These are phyloP conservation scores for Coleophoma eucalyptorum DNA, from an alignment of 2,329 filamentous ascomycete species.

Conservation along the genomic window DNA sequence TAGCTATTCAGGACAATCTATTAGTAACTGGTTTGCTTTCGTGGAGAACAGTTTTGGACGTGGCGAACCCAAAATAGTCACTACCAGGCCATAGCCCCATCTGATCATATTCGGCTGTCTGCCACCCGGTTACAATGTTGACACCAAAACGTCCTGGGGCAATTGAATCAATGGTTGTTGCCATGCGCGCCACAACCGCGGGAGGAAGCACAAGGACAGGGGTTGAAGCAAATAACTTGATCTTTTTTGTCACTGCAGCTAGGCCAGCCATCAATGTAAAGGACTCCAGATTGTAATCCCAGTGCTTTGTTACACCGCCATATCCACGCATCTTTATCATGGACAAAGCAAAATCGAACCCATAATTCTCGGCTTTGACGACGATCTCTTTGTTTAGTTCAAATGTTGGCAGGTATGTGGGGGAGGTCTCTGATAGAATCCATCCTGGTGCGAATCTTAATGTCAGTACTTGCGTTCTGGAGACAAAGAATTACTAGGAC, in stretches of 20 bases:
- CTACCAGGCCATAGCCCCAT: constrained; percentile 25
- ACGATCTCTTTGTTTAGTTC: constrained; percentile 22
- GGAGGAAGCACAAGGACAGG: constrained; percentile 23
- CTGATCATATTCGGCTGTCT: constrained; percentile 24
- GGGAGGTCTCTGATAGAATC: constrained; percentile 23
- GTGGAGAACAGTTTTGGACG: too few species aligned
- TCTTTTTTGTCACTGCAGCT: constrained; percentile 23
- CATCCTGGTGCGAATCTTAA: constrained; percentile 9
- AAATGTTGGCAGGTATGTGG: constrained; percentile 23
- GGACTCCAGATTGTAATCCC: constrained; percentile 25
- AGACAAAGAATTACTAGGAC: too few species aligned
- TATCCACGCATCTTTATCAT: constrained; percentile 26
- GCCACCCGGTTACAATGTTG: constrained; percentile 28
- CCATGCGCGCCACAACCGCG: constrained; percentile 23
- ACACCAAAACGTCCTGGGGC: constrained; percentile 25
- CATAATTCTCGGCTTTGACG: constrained; percentile 22
- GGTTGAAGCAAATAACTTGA: constrained; percentile 23
- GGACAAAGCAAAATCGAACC: constrained; percentile 23
- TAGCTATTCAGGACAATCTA: constrained; percentile 7
- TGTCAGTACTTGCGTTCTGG: too few species aligned
- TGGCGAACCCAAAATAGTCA: constrained; percentile 10
- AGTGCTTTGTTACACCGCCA: constrained; percentile 23
- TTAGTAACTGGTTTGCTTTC: too few species aligned
- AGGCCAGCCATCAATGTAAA: constrained; percentile 27
- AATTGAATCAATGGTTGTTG: constrained; percentile 22